A percentile compares a stretch with the other conserved stretches of the same genome.
phyloP scores from a whole-genome alignment of 2,329 filamentous ascomycete species.

The Torrubiella hemipterigena region DNA sequence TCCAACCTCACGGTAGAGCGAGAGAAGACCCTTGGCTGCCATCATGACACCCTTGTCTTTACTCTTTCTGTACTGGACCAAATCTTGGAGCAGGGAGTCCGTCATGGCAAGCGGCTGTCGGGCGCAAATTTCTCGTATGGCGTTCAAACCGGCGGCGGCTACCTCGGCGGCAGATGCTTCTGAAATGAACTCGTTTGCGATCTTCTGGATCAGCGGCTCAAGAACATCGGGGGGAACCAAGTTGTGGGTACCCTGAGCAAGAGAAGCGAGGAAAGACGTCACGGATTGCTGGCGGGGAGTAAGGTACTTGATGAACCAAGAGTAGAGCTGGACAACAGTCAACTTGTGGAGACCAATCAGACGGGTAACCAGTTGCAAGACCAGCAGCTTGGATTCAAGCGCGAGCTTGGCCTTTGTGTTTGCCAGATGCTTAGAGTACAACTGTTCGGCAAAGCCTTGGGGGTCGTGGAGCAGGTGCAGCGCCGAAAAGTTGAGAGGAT shows the following conservation, averaged over 20 bases:
- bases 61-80: slow-evolving; percentile 91
- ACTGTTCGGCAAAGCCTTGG: slow-evolving; percentile 79
- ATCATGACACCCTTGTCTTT: slow-evolving; percentile 99
- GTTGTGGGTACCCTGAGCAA: slow-evolving; percentile 85
- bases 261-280: slow-evolving; percentile 82
- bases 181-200: slow-evolving; percentile 96
- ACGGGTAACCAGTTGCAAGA: slow-evolving; percentile 81
- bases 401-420: slow-evolving; percentile 75
- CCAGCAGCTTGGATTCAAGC: slow-evolving; percentile 79
- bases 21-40: slow-evolving; percentile 86
- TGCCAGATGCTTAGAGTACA: slow-evolving; percentile 87
- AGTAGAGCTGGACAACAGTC: slow-evolving; percentile 82
- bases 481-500: slow-evolving; percentile 90
- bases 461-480: slow-evolving; percentile 89
- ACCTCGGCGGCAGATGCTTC: slow-evolving; percentile 88
- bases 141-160: slow-evolving; percentile 81
- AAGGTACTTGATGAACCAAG: slow-evolving; percentile 88
- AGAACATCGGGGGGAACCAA: slow-evolving; percentile 86
- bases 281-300: slow-evolving; percentile 81
- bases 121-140: slow-evolving; percentile 86
- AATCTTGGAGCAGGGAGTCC: slow-evolving; percentile 86
- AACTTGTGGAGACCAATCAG: slow-evolving; percentile 89
- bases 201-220: slow-evolving; percentile 85
- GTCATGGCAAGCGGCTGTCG: slow-evolving; percentile 94
- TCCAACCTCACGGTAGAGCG: slow-evolving; percentile 81